Conservation (phyloP, 306 rosid species). For the Quercus engelmannii region DNA sequence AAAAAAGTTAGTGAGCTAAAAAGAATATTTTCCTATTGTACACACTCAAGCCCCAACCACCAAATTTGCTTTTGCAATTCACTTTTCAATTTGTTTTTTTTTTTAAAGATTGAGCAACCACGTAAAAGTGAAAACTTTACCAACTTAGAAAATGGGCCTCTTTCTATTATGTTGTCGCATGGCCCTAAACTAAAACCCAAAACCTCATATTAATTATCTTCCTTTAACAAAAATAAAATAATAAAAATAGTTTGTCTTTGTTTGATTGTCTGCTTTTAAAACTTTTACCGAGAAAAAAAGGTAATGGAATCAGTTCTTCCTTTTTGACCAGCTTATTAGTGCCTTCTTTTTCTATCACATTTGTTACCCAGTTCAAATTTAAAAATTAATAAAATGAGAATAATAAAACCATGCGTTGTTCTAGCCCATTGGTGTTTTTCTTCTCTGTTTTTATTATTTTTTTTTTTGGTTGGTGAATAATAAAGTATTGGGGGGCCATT, state of each 20-base stretch:
- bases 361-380: not conserved
- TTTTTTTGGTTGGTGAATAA: too few relatives aligned
- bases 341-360: constrained; percentile 7
- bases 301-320: not conserved
- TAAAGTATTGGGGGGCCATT: too few relatives aligned
- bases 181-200: not conserved
- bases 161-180: not conserved
- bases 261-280: not conserved
- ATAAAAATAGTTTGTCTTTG: too few relatives aligned
- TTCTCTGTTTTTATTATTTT: too few relatives aligned
- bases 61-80: constrained; percentile 25
- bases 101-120: constrained; percentile 24
- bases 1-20: constrained; percentile 23
- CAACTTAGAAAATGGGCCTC: constrained; percentile 1
- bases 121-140: constrained; percentile 1
- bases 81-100: constrained; percentile 21
- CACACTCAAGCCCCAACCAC: constrained; percentile 36
- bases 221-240: too few relatives aligned
- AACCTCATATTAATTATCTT: not conserved
- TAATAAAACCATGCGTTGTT: not conserved
- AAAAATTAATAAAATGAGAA: not conserved
- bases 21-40: constrained; percentile 48
- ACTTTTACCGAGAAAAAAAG: constrained; percentile 16
- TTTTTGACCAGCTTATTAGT: constrained; percentile 35
- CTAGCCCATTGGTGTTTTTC: not conserved